phyloP scores from a whole-genome alignment of 148 eudicot genomes.

The Fallopia convolvulus region DNA sequence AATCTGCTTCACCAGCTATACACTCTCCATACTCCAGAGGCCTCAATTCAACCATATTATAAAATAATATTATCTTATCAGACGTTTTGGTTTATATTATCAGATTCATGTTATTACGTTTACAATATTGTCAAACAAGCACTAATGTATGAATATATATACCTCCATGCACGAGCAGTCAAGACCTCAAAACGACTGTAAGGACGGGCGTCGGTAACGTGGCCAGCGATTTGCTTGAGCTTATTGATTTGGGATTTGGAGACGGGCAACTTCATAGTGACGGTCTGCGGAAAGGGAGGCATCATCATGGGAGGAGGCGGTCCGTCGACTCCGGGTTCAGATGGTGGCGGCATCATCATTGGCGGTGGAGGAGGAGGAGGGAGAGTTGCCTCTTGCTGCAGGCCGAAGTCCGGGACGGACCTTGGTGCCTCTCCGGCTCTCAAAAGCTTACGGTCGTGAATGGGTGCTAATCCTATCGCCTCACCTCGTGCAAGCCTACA shows the following conservation, averaged over 20 bases:
- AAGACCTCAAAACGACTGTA: background rate
- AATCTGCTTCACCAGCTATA: too few species aligned
- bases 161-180: slow-evolving; percentile 4
- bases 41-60: too few species aligned
- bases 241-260: slow-evolving; percentile 2
- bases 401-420: background rate
- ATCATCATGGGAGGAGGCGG: background rate
- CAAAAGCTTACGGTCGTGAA: background rate
- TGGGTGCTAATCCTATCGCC: background rate
- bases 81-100: too few species aligned
- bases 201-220: background rate
- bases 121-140: too few species aligned
- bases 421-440: slow-evolving; percentile 1
- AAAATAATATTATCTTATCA: too few species aligned
- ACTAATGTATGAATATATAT: background rate
- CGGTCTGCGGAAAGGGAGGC: background rate
- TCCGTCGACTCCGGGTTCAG: background rate
- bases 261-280: background rate
- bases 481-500: background rate
- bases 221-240: background rate
- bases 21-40: too few species aligned
- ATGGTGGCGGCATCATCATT: background rate
- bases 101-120: too few species aligned
- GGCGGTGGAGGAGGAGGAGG: background rate
- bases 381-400: background rate